Evolutionary conservation across 78 protist genomes (phyloP).

Genomic region (Chrysochromulina parva): DNA sequence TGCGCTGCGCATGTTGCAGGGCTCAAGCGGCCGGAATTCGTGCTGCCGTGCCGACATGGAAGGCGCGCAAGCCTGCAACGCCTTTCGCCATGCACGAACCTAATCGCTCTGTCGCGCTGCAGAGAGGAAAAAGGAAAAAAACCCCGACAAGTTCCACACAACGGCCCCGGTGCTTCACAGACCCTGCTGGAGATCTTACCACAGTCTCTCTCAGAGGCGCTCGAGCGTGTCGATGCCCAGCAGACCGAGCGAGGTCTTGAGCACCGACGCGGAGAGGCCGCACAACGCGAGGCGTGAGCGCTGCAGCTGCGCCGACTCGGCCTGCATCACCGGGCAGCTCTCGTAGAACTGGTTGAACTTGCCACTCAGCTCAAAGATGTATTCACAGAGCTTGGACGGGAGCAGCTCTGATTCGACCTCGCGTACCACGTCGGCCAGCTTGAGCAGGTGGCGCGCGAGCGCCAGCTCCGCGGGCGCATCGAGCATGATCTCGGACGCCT

Average conservation of each 20-base stretch:
- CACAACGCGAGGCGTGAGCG: background rate
- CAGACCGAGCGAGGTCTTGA: background rate
- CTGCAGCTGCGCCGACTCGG: background rate
- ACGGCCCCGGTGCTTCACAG: too few species aligned
- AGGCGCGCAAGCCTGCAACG: too few species aligned
- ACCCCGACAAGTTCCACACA: too few species aligned
- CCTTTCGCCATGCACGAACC: too few species aligned
- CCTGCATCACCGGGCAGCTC: constrained; percentile 17
- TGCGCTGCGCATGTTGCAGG: too few species aligned
- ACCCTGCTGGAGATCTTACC: too few species aligned
- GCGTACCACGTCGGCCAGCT: constrained; percentile 28
- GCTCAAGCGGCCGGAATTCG: too few species aligned
- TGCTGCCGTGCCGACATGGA: too few species aligned
- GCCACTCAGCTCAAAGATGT: constrained; percentile 69
- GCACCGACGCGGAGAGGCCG: constrained; percentile 10
- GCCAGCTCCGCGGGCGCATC: background rate
- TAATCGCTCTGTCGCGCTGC: too few species aligned
- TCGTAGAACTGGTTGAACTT: constrained; percentile 79
- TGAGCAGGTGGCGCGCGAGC: constrained; percentile 31
- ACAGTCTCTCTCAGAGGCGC: background rate
- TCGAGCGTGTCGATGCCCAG: constrained; percentile 36
- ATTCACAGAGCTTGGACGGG: constrained; percentile 80
- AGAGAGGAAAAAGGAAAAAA: too few species aligned
- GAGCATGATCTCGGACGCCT: background rate
- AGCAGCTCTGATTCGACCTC: constrained; percentile 46